A percentile compares a stretch with the other conserved stretches of the same genome.
These are phyloP conservation scores for Abelmoschus esculentus DNA, from an alignment of 345 rosid species.

Conservation along the genomic window DNA sequence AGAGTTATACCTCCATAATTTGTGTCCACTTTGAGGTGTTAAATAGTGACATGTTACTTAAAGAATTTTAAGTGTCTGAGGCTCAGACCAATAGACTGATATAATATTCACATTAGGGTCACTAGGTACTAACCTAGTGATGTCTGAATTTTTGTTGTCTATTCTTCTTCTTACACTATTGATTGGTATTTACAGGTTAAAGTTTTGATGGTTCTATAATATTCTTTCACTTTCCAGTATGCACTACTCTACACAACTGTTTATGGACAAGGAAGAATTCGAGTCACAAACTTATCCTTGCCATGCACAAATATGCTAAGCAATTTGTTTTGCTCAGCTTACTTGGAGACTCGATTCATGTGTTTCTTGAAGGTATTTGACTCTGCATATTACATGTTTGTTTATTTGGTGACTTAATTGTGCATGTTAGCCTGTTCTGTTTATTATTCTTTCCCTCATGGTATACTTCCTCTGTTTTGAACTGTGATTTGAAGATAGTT, in stretches of 20 bases:
- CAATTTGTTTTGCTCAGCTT: conserved; percentile 85
- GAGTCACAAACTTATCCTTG: conserved; percentile 78
- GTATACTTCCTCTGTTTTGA: neutral
- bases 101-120: neutral
- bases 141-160: neutral
- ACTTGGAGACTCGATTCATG: conserved; percentile 85
- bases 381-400: neutral
- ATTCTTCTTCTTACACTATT: neutral
- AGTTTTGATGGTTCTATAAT: conserved; percentile 25
- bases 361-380: conserved; percentile 82
- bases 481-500: neutral
- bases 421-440: neutral
- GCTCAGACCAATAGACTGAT: neutral
- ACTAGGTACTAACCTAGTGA: conserved; percentile 43
- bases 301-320: conserved; percentile 87
- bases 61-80: neutral
- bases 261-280: conserved; percentile 92
- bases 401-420: neutral
- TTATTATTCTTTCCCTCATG: neutral
- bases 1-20: neutral
- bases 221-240: conserved; percentile 47
- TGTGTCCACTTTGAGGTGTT: conserved; percentile 39
- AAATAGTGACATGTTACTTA: neutral
- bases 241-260: conserved; percentile 91
- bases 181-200: conserved; percentile 1